These are phyloP conservation scores for Cryptococcus sp. DNA, from an alignment of 1,284 basidiomycete genomes.

Conservation along the genomic window DNA sequence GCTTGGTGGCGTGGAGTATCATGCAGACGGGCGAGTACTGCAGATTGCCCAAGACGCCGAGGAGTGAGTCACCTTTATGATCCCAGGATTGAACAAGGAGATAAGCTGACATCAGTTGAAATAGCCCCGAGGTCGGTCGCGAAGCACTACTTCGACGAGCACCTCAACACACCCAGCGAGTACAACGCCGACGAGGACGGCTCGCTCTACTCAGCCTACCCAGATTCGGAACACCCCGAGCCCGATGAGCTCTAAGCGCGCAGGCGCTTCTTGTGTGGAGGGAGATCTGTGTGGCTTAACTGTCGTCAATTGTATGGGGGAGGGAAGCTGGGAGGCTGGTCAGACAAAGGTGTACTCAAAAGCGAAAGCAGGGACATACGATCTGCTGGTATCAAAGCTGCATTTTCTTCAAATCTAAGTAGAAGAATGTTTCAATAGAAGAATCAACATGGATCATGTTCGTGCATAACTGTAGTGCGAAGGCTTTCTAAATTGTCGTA, in stretches of 20 bases:
- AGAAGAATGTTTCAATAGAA: too few relatives aligned
- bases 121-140: conserved; percentile 81
- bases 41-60: conserved; percentile 79
- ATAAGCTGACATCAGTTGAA: neutral
- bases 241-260: conserved; percentile 35
- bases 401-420: too few relatives aligned
- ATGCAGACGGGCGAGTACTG: conserved; percentile 77
- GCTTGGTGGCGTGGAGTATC: conserved; percentile 87
- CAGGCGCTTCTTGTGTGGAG: conserved; percentile 6
- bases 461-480: too few relatives aligned
- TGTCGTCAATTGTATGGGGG: too few relatives aligned
- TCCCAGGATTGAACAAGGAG: conserved; percentile 1
- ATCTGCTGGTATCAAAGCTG: too few relatives aligned
- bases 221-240: conserved; percentile 38
- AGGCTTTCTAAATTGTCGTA: too few relatives aligned
- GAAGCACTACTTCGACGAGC: conserved; percentile 86
- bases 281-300: neutral
- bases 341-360: too few relatives aligned
- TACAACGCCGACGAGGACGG: conserved; percentile 36
- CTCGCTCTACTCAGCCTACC: conserved; percentile 41
- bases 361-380: too few relatives aligned
- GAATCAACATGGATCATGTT: too few relatives aligned
- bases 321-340: too few relatives aligned
- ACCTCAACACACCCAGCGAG: conserved; percentile 47
- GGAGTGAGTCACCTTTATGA: conserved; percentile 58